Base-by-base conservation (phyloP, 306 rosid species). In the Styphnolobium japonicum region DNA sequence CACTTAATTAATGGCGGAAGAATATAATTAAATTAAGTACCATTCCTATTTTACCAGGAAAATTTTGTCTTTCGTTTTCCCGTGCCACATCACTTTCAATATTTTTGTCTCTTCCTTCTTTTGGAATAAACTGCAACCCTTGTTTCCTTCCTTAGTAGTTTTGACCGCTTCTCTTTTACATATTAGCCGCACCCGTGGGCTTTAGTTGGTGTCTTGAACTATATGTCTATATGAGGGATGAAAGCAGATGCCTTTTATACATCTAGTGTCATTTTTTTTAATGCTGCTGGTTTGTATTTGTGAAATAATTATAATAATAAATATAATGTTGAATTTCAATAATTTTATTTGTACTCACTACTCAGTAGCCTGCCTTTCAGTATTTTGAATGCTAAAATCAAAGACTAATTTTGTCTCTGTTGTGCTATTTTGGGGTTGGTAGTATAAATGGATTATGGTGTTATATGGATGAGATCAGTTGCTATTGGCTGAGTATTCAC, bases 1-100 rank as follows among this genome's bases (percentile, higher is more conserved):
- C 5, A 56, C 12, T 67, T 78, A 2, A 39, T 12, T 9, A 46
- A 29, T 0, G 27, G 58, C 25, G 23, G 55, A 66, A 10, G 36
- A 65, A 40, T 18, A 40, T 29, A 27, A 49, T 25, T n/a, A n/a
- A n/a, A n/a, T 39, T 22, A 11, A 56, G n/a, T 11, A 61, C 6
- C 56, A 22, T 77, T 48, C 61, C 49, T 61, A 18, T 19, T 25
- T 16, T 34, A 23, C 62, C 16, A 46, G 71, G 52, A 15, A 45
- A 62, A 8, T 51, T 73, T 68, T 69, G 73, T 79, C 74, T 8
- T 82, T 25, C 48, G 37, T 52, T 58, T 83, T 65, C 51, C 60
- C 65, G 48, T 67, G 48, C 56, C 36, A 19, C 71, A 57, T 22
- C 46, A 55, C 39, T 67, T 65, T 46, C 76, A 34, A 2, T 46